Base-by-base conservation (phyloP, 345 rosid species). In the Psidium guajava region DNA sequence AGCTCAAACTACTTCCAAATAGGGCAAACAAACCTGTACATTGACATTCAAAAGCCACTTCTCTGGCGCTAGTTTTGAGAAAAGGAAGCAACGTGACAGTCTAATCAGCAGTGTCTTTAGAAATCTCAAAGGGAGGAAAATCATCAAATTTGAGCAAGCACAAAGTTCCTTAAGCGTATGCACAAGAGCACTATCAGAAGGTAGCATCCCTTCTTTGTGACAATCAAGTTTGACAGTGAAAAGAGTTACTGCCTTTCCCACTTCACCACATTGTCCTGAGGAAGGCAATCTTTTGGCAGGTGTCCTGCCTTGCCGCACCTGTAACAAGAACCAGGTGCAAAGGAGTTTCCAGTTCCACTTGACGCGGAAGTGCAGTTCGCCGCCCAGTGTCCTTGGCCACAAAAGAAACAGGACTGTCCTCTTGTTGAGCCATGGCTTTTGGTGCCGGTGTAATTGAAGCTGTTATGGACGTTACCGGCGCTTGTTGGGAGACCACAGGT, bases 241-340 rank as follows among this genome's bases (percentile, higher is more conserved):
- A 69, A 69, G 47, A 36, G 47, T 21, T 15, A 32, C 44, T 9
- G 51, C 11, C 51, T 9, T 49, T 49, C 51, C 51, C 51, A 49
- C 51, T 49, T 50, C 14, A 50, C 52, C 52, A 50, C 52, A 11
- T 50, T 50, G 52, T 50, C 11, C 52, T 11, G 11, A 47, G 11
- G 50, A 50, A 50, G 14, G 52, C 14, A 50, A 50, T 50, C 52
- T 50, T 50, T 50, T 50, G 52, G 52, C 52, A 3, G 52, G 52
- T 50, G 52, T 1, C 52, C 52, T 11, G 52, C 52, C 52, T 50
- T 11, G 52, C 52, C 91, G 12, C 93, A 93, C 83, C 91, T 93
- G 87, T 89, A 90, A 84, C 92, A 92, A 20, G 84, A 81, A 20
- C 74, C 69, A 8, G 81, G 24, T 44, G 88, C 69, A 16, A 90